Base-by-base conservation (phyloP, 805 yeast genomes). In the Lipomyces orientalis region DNA sequence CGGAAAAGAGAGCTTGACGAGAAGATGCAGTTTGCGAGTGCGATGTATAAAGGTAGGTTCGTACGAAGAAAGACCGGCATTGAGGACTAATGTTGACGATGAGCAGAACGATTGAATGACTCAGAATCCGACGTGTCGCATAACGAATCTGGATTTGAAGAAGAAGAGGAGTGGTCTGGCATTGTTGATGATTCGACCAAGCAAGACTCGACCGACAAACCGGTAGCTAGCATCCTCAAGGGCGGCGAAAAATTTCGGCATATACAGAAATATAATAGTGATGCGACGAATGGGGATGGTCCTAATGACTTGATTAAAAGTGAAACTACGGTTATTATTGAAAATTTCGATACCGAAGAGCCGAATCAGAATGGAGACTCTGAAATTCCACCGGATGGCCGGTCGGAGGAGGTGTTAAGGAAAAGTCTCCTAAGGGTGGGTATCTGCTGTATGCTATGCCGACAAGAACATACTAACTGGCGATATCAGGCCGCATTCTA, bases 311-410 rank as follows among this genome's bases (percentile, higher is more conserved):
- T 75, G 12, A 71, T 81, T 19, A 83, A 81, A 55, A 68, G 82
- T 31, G 89, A 97, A 7, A 84, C 86, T 61, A 80, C 86, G 75
- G 98, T 94, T 33, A 61, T 33, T 87, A 91, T 73, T 80, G 93
- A 71, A 82, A 82, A 16, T 84, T 67, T 37, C 34, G 68, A 66
- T 43, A n/a, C 66, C 7, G 64, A 63, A 10, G n/a, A 35, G 14
- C 43, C 58, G 22, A n/a, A 49, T 14, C 49, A 43, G 22, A 43
- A 14, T 22, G 22, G 22, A n/a, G 22, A n/a, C 8, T 8, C 4
- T 7, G 8, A 43, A 19, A 43, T 16, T n/a, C 22, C 22, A 1
- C n/a, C 49, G 6, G 49, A 16, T 43, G 49, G n/a, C 49, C 22
- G 22, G 49, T 43, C 49, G 8, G 29, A 60, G 35, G 63, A 46